Evolutionary conservation across 805 yeast genomes (phyloP).

Genomic region (Dipodascus geniculatus): DNA sequence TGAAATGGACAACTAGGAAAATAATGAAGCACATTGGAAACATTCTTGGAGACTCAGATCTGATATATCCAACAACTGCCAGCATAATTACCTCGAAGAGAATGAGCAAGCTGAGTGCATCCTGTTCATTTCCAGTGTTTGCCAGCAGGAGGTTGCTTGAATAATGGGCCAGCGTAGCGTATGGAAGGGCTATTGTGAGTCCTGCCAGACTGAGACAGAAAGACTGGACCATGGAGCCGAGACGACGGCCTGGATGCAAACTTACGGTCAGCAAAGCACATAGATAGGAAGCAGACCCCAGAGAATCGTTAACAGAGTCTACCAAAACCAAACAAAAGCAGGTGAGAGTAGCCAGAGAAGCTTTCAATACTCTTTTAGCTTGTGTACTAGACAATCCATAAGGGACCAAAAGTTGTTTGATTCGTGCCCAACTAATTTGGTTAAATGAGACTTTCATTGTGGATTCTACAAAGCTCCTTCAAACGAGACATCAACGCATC

Average conservation of each 20-base stretch:
- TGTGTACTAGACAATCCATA: slow-evolving; percentile 5
- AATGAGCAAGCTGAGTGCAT: slow-evolving; percentile 34
- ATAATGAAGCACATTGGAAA: slow-evolving; percentile 37
- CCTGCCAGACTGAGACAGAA: slow-evolving; percentile 32
- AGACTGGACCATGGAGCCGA: slow-evolving; percentile 37
- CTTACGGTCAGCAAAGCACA: slow-evolving; percentile 35
- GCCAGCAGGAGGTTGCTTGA: slow-evolving; percentile 31
- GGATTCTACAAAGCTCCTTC: background rate
- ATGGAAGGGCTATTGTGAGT: slow-evolving; percentile 31
- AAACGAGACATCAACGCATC: background rate
- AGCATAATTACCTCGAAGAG: slow-evolving; percentile 36
- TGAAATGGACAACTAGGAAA: slow-evolving; percentile 40
- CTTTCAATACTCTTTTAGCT: slow-evolving; percentile 12
- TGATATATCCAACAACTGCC: slow-evolving; percentile 38
- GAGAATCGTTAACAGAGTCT: slow-evolving; percentile 23
- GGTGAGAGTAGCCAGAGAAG: slow-evolving; percentile 13
- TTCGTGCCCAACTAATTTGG: background rate
- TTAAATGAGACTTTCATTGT: background rate
- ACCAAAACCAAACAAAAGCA: slow-evolving; percentile 33
- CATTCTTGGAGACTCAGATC: slow-evolving; percentile 35
- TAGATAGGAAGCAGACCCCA: slow-evolving; percentile 35
- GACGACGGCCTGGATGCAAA: slow-evolving; percentile 39
- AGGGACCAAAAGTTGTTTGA: background rate
- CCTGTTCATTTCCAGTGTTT: slow-evolving; percentile 13
- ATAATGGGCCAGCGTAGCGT: slow-evolving; percentile 31